Evolutionary conservation across 192 early-diverging fungal genomes (phyloP), one percentile per base, ranked within the genome.

Genomic region (Geranomyces michiganensis): DNA sequence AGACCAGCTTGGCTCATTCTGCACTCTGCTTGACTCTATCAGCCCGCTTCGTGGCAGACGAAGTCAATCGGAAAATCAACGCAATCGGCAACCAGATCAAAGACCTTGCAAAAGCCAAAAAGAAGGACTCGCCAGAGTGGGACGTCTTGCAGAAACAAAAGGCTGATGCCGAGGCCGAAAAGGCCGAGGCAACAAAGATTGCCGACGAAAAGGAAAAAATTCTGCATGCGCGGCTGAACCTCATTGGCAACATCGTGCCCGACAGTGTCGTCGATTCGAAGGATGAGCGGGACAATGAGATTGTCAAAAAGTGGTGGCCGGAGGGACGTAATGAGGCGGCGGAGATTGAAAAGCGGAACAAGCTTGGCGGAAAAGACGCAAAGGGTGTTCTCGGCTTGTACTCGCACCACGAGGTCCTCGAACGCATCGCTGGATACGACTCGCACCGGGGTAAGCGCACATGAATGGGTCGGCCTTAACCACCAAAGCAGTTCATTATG

Each of bases 221-320:
- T 0, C 87, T 93, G 74, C 83, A 83, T 62, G 66, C 64, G n/a
- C 91, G 89, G 81, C 79, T 93, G 30, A 70, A 60, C 17, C 72
- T 80, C 26, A 82, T 99, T 59, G 97, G 97, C 67, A 99, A 99
- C 89, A 78, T 97, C 68, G 96, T 99, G 4, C 96, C 97, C 76
- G 84, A 92, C 66, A 91, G 90, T 31, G 96, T 97, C 19, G 88
- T 92, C 9, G 90, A 90, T 62, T 94, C 92, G 49, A 82, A 87
- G 65, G 90, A 92, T 66, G 97, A 99, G 81, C 87, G 82, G 60
- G 75, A 88, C 64, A 88, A 88, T 61, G 65, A 32, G 55, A 30
- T 79, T 24, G 55, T 79, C 5, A 75, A 75, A 29, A 82, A 68
- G 73, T 85, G 81, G 82, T 88, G 85, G 84, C 86, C 86, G 15